These are phyloP conservation scores for Buddleja alternifolia DNA, from an alignment of 257 asterid species.

Conservation along the genomic window DNA sequence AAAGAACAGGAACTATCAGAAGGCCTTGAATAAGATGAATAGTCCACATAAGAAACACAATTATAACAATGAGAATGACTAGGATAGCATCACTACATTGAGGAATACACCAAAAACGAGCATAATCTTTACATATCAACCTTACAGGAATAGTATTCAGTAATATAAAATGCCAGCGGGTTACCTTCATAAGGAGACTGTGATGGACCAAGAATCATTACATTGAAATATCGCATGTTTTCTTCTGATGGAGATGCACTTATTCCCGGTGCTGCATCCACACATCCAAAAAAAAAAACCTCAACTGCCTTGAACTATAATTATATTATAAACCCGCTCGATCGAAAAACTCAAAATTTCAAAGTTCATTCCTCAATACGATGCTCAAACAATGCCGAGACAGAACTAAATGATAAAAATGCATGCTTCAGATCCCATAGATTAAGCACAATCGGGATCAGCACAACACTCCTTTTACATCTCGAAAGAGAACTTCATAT, in stretches of 20 bases:
- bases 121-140: not conserved
- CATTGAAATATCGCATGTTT: conserved; percentile 97
- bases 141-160: not conserved
- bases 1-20: not conserved
- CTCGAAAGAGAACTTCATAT: not conserved
- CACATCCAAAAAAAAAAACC: conserved; percentile 26
- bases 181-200: conserved; percentile 99
- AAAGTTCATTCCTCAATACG: not conserved
- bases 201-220: conserved; percentile 98
- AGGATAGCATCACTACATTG: conserved; percentile 9
- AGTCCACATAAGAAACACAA: not conserved
- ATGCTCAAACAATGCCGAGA: not conserved
- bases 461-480: not conserved
- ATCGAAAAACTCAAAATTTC: not conserved
- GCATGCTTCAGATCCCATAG: not conserved
- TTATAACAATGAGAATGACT: conserved; percentile 6
- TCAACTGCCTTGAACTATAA: conserved; percentile 24
- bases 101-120: not conserved
- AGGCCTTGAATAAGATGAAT: not conserved
- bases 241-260: conserved; percentile 99
- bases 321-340: not conserved
- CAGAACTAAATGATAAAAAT: not conserved
- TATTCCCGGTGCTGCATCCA: conserved; percentile 95
- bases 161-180: conserved; percentile 8
- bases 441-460: not conserved